Conservation (phyloP, 2,329 filamentous ascomycete species). For the Sporothrix dimorphospora region DNA sequence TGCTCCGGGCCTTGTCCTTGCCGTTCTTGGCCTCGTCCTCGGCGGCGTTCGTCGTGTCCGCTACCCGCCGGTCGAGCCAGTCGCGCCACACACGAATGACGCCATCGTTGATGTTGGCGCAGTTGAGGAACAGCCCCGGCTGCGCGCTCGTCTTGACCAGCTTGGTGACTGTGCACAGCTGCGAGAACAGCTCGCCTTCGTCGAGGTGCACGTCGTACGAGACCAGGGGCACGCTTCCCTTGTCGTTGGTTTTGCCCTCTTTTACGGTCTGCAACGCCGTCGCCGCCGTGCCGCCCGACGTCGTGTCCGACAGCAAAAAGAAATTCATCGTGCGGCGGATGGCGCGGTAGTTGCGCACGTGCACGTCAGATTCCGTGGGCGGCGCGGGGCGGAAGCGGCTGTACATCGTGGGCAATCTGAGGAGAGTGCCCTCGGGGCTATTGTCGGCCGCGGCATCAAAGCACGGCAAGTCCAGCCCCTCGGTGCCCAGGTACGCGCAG, state of each 20-base stretch:
- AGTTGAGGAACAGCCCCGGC: slow-evolving; percentile 64
- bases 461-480: slow-evolving; percentile 53
- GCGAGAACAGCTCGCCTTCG: slow-evolving; percentile 71
- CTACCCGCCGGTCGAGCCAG: slow-evolving; percentile 60
- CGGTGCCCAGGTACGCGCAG: slow-evolving; percentile 69
- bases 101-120: slow-evolving; percentile 67
- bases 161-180: slow-evolving; percentile 70
- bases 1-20: slow-evolving; percentile 25
- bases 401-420: slow-evolving; percentile 62
- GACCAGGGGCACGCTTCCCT: slow-evolving; percentile 41
- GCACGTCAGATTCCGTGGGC: slow-evolving; percentile 51
- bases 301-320: slow-evolving; percentile 32
- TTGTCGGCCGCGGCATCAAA: slow-evolving; percentile 39
- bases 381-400: slow-evolving; percentile 69
- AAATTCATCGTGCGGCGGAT: slow-evolving; percentile 24
- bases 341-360: slow-evolving; percentile 25
- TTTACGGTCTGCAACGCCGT: neutral
- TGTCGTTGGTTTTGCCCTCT: neutral
- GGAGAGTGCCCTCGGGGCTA: slow-evolving; percentile 41
- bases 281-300: slow-evolving; percentile 1
- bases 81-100: slow-evolving; percentile 72
- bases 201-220: slow-evolving; percentile 67
- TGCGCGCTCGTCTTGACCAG: slow-evolving; percentile 67
- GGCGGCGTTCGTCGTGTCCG: slow-evolving; percentile 31
- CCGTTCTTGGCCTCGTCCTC: neutral